Conservation (phyloP, 306 rosid species). For the Prosopis cineraria region DNA sequence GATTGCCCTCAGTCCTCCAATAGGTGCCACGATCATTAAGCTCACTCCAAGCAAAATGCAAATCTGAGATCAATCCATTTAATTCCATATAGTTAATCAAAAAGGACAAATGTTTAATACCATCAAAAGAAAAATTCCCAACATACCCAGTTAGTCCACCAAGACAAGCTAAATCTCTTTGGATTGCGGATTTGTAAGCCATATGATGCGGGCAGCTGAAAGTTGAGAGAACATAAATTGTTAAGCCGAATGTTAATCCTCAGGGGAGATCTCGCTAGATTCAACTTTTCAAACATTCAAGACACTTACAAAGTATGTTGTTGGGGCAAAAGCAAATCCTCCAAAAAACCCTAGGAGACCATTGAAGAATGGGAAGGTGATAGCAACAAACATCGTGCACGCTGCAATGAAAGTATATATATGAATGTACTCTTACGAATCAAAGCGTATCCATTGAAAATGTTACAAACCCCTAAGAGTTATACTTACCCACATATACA, state of each 20-base stretch:
- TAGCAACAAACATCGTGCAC: conserved; percentile 72
- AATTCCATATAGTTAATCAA: neutral
- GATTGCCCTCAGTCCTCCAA: conserved; percentile 80
- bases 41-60: conserved; percentile 69
- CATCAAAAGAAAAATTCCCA: neutral
- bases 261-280: neutral
- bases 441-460: neutral
- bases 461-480: neutral
- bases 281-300: neutral
- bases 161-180: too few relatives aligned
- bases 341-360: too few relatives aligned
- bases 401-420: conserved; percentile 47
- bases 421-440: neutral
- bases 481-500: conserved; percentile 67
- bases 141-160: too few relatives aligned
- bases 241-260: too few relatives aligned
- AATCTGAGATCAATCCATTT: conserved; percentile 39
- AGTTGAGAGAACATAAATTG: too few relatives aligned
- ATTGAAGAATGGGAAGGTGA: conserved; percentile 80
- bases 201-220: too few relatives aligned
- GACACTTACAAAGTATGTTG: too few relatives aligned
- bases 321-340: too few relatives aligned
- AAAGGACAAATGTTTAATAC: neutral
- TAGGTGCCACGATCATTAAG: conserved; percentile 65
- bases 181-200: too few relatives aligned